A percentile compares a stretch with the other conserved stretches of the same genome.
Evolutionary conservation across 352 stramenopile genomes (phyloP).

Genomic region (Saprolegnia diclina): DNA sequence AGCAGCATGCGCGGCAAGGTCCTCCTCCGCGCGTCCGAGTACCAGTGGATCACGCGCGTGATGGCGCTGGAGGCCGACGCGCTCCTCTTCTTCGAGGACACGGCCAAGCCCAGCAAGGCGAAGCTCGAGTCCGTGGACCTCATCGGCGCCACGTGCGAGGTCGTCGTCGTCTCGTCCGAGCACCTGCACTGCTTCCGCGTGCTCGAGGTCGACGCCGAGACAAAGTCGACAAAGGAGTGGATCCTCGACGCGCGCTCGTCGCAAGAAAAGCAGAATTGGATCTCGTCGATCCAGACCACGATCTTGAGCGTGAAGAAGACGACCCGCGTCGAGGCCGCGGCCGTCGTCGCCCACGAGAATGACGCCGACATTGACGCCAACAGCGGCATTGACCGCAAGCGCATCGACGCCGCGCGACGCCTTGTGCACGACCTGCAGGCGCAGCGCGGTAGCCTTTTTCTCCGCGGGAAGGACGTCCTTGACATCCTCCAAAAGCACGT

Average conservation of each 20-base stretch:
- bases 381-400: conserved; percentile 7
- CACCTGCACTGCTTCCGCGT: conserved; percentile 54
- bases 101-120: background rate
- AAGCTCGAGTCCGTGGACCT: conserved; percentile 21
- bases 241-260: conserved; percentile 39
- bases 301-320: conserved; percentile 20
- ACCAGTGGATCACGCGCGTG: conserved; percentile 27
- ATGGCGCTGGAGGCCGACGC: conserved; percentile 19
- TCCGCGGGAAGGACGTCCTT: conserved; percentile 26
- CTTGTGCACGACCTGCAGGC: conserved; percentile 24
- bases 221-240: conserved; percentile 34
- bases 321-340: conserved; percentile 12
- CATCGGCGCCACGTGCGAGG: conserved; percentile 34
- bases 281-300: conserved; percentile 29
- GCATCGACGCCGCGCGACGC: conserved; percentile 10
- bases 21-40: conserved; percentile 27
- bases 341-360: conserved; percentile 29
- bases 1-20: conserved; percentile 24
- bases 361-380: conserved; percentile 1
- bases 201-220: conserved; percentile 33
- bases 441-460: conserved; percentile 24
- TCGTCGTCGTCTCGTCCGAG: conserved; percentile 53
- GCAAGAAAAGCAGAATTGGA: conserved; percentile 52
- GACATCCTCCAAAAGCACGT: conserved; percentile 27
- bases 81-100: conserved; percentile 20